These are phyloP conservation scores for Trichoderma breve DNA, from an alignment of 2,329 filamentous ascomycete genomes.

Conservation along the genomic window DNA sequence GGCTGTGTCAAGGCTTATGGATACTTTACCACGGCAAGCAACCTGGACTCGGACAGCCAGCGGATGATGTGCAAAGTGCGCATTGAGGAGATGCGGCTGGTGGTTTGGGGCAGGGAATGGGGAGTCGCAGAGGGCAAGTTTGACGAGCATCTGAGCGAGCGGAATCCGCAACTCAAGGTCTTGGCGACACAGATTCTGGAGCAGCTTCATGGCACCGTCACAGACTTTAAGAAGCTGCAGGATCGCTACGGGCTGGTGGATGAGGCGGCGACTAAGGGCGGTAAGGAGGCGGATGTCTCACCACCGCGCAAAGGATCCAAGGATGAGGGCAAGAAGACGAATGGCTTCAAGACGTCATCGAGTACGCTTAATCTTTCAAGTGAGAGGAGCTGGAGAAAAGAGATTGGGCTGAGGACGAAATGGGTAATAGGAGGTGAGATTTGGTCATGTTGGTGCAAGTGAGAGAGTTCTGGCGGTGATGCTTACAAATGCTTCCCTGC, in stretches of 20 bases:
- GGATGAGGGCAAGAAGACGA: constrained; percentile 25
- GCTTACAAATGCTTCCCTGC: background rate
- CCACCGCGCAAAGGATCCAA: constrained; percentile 27
- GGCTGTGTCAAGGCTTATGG: constrained; percentile 47
- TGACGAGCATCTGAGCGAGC: constrained; percentile 41
- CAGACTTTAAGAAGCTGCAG: constrained; percentile 42
- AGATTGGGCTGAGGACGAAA: constrained; percentile 37
- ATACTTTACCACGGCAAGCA: constrained; percentile 43
- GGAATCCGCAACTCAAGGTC: constrained; percentile 38
- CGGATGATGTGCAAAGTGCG: constrained; percentile 47
- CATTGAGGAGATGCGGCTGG: constrained; percentile 49
- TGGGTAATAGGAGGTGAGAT: constrained; percentile 44
- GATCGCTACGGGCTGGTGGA: constrained; percentile 43
- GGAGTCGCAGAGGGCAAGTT: constrained; percentile 46
- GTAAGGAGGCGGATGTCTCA: constrained; percentile 22
- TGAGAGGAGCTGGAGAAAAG: constrained; percentile 36
- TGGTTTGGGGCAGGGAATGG: constrained; percentile 49
- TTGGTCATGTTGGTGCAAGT: background rate
- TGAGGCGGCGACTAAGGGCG: constrained; percentile 23
- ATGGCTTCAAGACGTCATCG: constrained; percentile 23
- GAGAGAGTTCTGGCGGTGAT: background rate
- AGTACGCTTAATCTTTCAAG: background rate
- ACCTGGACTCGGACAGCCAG: constrained; percentile 44
- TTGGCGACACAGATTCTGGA: constrained; percentile 43
- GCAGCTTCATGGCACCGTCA: constrained; percentile 45